Evolutionary conservation across 257 asterid species (phyloP).

Genomic region (Galeopsis tetrahit): DNA sequence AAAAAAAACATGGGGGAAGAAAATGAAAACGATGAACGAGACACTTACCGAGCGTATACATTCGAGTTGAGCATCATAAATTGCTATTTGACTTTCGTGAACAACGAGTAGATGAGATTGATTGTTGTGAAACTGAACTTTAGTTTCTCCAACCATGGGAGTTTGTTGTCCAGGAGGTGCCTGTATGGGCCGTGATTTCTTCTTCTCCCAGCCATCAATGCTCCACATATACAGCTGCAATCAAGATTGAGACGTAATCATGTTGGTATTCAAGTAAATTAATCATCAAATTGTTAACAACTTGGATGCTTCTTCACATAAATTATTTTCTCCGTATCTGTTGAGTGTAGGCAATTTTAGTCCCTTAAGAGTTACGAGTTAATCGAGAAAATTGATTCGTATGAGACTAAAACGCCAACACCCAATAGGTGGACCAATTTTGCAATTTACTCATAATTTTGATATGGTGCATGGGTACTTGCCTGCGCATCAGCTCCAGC

Average conservation of each 20-base stretch:
- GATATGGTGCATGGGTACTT: constrained; percentile 31
- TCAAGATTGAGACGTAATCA: constrained; percentile 18
- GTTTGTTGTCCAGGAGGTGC: constrained; percentile 71
- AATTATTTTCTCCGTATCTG: not conserved
- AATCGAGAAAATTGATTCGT: too few species aligned
- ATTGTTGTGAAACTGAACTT: constrained; percentile 91
- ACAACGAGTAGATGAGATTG: constrained; percentile 88
- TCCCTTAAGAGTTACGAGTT: too few species aligned
- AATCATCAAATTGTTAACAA: constrained; percentile 16
- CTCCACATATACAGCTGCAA: constrained; percentile 86
- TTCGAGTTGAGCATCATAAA: constrained; percentile 89
- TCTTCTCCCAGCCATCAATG: constrained; percentile 98
- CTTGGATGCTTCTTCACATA: not conserved
- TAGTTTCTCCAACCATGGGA: constrained; percentile 84
- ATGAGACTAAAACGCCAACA: too few species aligned
- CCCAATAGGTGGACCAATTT: too few species aligned
- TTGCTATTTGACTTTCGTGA: constrained; percentile 91
- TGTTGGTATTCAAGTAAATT: not conserved
- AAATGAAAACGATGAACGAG: not conserved
- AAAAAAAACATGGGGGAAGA: not conserved
- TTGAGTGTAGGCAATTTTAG: too few species aligned
- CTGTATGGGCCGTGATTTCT: constrained; percentile 78
- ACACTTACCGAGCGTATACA: constrained; percentile 79
- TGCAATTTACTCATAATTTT: not conserved
- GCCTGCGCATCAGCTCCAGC: constrained; percentile 99